A percentile compares a stretch with the other conserved stretches of the same genome.
These are phyloP conservation scores for Trichoderma asperelloides DNA, from an alignment of 495 filamentous ascomycete genomes.

Conservation along the genomic window DNA sequence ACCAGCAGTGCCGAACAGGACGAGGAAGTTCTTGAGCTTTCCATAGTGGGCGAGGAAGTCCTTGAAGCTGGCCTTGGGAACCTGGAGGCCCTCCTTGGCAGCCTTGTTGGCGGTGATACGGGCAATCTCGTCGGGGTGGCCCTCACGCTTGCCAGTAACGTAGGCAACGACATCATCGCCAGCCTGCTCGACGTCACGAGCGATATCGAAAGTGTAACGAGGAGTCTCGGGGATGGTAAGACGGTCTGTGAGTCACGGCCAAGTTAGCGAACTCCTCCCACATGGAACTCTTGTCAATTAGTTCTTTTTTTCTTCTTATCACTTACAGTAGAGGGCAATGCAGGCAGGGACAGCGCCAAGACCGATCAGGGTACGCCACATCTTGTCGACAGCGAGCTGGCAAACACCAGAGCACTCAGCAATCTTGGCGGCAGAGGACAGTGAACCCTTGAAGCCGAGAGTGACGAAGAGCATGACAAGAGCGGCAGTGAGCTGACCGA, in stretches of 20 bases:
- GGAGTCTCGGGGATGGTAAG: conserved; percentile 74
- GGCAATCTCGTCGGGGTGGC: conserved; percentile 52
- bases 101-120: conserved; percentile 42
- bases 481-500: conserved; percentile 65
- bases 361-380: conserved; percentile 75
- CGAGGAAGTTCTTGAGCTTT: conserved; percentile 57
- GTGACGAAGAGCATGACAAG: conserved; percentile 64
- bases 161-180: conserved; percentile 57
- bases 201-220: conserved; percentile 75
- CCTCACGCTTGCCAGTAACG: conserved; percentile 46
- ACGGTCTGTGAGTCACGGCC: conserved; percentile 35
- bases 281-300: background rate
- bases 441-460: conserved; percentile 62
- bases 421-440: conserved; percentile 39
- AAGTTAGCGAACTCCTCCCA: conserved; percentile 18
- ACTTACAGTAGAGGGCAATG: conserved; percentile 58
- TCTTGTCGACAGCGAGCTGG: conserved; percentile 66
- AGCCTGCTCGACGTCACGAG: conserved; percentile 65
- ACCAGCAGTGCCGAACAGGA: conserved; percentile 66
- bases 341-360: conserved; percentile 71
- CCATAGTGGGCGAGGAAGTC: conserved; percentile 59
- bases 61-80: conserved; percentile 53
- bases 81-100: conserved; percentile 35
- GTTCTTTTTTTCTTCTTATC: background rate
- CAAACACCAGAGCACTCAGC: conserved; percentile 55